Evolutionary conservation across 768 basidiomycete genomes (phyloP), one percentile per base, ranked within the genome.

Genomic region (Serendipita sp.): DNA sequence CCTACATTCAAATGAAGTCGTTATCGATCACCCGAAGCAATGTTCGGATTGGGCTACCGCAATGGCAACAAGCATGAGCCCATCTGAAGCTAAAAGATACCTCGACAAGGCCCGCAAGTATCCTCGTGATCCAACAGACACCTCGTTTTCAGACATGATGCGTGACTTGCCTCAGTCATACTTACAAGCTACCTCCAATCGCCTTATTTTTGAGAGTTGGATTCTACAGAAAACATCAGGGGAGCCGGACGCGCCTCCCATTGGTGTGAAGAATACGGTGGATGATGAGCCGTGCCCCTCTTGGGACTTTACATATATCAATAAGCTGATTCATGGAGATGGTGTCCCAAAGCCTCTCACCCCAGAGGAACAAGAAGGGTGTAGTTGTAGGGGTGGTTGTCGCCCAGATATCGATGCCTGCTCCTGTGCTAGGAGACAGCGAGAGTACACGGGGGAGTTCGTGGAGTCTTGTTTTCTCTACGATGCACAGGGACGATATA

Each of bases 231-330:
- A 83, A 65, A 86, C 86, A 0, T 77, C 77, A 24, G 74, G 77
- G 3, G 90, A 92, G 66, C 85, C 82, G 0, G 70, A 80, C 51
- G 85, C 88, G 1, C 89, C 88, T 0, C 75, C 74, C 3, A 88
- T 95, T 69, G 74, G 74, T 15, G 79, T 95, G 30, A 71, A 82
- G 62, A 92, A 93, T 69, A 73, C 79, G 0, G 75, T 90, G 28
- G 89, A 89, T 66, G 71, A 77, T 7, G 86, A 87, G 66, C 77
- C 82, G 8, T 81, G 85, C 24, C 92, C 92, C 0, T 81, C 81
- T 30, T 91, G 88, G 82, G 92, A 95, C 69, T 96, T 93, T 69
- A 78, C 85, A 66, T 95, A 95, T 72, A 84, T 88, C 10, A 93
- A 95, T 72, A 75, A 81, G 63, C 83, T 92, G 78, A 87, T 88